A percentile compares a stretch with the other conserved stretches of the same genome.
These are phyloP conservation scores for Fusarium subtropicale DNA, from an alignment of 2,329 filamentous ascomycete species.

Conservation along the genomic window DNA sequence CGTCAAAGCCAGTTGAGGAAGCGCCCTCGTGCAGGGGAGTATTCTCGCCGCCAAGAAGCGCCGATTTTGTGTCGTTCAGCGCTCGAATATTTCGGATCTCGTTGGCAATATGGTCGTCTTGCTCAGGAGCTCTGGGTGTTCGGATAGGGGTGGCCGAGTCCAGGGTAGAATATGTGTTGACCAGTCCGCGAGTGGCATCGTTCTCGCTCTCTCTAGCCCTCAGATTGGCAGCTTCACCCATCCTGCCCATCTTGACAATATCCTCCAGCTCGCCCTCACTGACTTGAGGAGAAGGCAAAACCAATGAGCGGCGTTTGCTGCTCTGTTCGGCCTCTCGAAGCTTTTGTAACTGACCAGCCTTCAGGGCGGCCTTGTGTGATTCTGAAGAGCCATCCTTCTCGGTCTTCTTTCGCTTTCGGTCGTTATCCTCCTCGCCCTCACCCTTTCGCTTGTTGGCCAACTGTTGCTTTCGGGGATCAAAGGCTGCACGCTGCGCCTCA, in stretches of 20 bases:
- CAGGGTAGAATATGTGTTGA: conserved; percentile 87
- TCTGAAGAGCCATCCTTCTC: conserved; percentile 85
- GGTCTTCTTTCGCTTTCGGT: conserved; percentile 88
- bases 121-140: conserved; percentile 88
- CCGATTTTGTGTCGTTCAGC: conserved; percentile 93
- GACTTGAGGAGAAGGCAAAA: conserved; percentile 89
- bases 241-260: conserved; percentile 98
- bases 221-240: conserved; percentile 84
- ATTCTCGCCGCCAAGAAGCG: conserved; percentile 92
- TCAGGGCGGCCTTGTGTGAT: conserved; percentile 86
- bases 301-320: conserved; percentile 88
- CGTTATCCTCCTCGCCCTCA: conserved; percentile 84
- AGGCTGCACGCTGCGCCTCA: conserved; percentile 83
- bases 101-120: conserved; percentile 96
- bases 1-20: conserved; percentile 88
- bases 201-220: conserved; percentile 84
- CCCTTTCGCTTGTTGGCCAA: conserved; percentile 93
- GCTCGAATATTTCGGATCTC: conserved; percentile 95
- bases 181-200: conserved; percentile 83
- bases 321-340: conserved; percentile 96
- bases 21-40: conserved; percentile 85
- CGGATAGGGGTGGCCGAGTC: conserved; percentile 88
- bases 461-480: conserved; percentile 93
- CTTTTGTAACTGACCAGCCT: conserved; percentile 93
- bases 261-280: conserved; percentile 93